A percentile compares a stretch with the other conserved stretches of the same genome.
These are phyloP conservation scores for Boehmeria nivea DNA, from an alignment of 306 rosid genomes.

Conservation along the genomic window DNA sequence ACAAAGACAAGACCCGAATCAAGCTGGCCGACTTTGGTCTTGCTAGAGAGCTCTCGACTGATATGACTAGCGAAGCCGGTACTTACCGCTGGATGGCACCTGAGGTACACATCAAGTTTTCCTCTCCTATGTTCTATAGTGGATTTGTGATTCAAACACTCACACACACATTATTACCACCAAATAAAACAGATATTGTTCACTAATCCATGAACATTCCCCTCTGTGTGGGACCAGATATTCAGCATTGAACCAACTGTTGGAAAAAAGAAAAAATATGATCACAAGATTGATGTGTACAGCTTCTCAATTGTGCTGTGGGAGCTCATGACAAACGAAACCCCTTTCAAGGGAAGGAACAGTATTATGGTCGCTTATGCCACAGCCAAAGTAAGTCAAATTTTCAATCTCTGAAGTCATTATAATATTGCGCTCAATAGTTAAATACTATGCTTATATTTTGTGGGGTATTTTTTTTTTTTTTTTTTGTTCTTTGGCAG, in stretches of 20 bases:
- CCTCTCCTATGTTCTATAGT: too few relatives aligned
- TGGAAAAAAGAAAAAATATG: conserved; percentile 43
- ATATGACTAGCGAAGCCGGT: conserved; percentile 54
- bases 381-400: conserved; percentile 33
- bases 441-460: background rate
- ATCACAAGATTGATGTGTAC: conserved; percentile 60
- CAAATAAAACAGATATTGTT: background rate
- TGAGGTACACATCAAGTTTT: conserved; percentile 32
- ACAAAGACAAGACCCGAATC: conserved; percentile 34
- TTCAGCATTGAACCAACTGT: conserved; percentile 43
- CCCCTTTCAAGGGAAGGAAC: conserved; percentile 46
- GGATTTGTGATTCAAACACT: background rate
- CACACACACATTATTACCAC: background rate
- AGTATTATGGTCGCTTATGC: conserved; percentile 63
- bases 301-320: conserved; percentile 59
- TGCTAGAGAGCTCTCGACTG: conserved; percentile 35
- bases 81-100: conserved; percentile 71
- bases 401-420: background rate
- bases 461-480: background rate
- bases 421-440: too few relatives aligned
- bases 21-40: conserved; percentile 50
- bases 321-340: conserved; percentile 47
- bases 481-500: conserved; percentile 25
- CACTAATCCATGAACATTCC: too few relatives aligned
- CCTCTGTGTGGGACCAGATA: conserved; percentile 23